Percentiles rank a stretch among this genome's conserved stretches.
These are phyloP conservation scores for Alternaria arbusti DNA, from an alignment of 2,329 filamentous ascomycete genomes.

Conservation along the genomic window DNA sequence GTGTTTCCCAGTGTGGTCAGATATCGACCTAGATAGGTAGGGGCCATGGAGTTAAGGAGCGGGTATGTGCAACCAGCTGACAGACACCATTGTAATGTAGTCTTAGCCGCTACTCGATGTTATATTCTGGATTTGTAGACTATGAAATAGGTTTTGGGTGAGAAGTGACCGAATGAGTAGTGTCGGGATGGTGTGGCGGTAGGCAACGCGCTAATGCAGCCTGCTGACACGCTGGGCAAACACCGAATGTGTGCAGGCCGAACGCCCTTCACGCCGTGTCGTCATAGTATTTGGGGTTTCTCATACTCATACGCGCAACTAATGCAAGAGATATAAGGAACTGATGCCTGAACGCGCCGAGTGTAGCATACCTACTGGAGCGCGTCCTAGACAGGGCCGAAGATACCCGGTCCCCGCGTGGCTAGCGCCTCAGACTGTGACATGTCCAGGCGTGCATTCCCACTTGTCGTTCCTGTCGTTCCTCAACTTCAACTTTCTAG, in stretches of 20 bases:
- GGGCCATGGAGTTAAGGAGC: neutral
- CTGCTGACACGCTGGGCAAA: neutral
- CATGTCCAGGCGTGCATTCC: neutral
- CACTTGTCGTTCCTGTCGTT: neutral
- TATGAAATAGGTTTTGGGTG: neutral
- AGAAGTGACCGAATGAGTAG: neutral
- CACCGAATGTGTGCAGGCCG: neutral
- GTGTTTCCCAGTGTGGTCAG: neutral
- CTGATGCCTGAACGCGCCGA: too few relatives aligned
- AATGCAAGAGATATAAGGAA: neutral
- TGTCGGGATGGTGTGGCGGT: neutral
- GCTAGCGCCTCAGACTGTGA: neutral
- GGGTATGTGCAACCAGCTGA: neutral
- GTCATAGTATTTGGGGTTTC: neutral
- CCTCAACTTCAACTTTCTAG: neutral
- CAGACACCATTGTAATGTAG: neutral
- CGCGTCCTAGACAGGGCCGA: neutral
- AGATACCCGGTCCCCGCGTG: neutral
- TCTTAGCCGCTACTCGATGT: neutral
- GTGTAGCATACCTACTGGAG: neutral
- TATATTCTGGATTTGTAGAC: neutral
- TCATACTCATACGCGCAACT: neutral
- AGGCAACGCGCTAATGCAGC: neutral
- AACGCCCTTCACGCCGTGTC: neutral
- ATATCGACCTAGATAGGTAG: neutral